Base-by-base conservation (phyloP, 2,329 filamentous ascomycete genomes). In the Graphium sp. region DNA sequence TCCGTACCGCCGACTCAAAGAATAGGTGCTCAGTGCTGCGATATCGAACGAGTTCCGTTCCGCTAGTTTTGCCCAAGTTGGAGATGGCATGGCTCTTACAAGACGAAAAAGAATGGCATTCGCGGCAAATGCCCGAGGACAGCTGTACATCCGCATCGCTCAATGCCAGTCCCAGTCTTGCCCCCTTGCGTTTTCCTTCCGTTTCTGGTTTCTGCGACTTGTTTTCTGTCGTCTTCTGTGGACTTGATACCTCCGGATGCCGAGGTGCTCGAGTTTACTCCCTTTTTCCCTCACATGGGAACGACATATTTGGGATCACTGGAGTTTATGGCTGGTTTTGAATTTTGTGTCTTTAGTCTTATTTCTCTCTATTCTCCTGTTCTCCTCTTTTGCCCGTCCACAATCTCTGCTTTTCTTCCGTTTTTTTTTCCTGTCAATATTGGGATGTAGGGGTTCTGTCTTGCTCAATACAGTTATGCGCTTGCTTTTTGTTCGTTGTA, bases 241-340 rank as follows among this genome's bases (percentile, higher is more conserved):
- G 20, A 22, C 21, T 26, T 28, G 11, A 24, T 33, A 22, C 26
- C 26, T 32, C 18, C 17, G 25, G 17, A 7, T 24, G 20, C 16
- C 16, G 11, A 17, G 18, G 16, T 21, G 11, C 9, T 16, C 7
- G 14, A 9, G 24, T 7, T 22, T 15, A n/a, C 29, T 22, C 25
- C 28, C 14, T 22, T 10, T 22, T 23, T n/a, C n/a, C n/a, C n/a
- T n/a, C n/a, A n/a, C n/a, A n/a, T n/a, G n/a, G n/a, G 14, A 13
- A 8, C 14, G 17, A 13, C 22, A 10, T 28, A n/a, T 27, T 25
- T 15, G n/a, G 7, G n/a, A 12, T 11, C 16, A 7, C 13, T 23
- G 8, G 24, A 20, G 24, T 27, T 32, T 18, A 30, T 16, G 23
- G 17, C 19, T 24, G 28, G 22, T 24, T 33, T 17, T 26, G 28